Evolutionary conservation across 176 grass and related monocot genomes (phyloP).

Genomic region (Musa itinerans): DNA sequence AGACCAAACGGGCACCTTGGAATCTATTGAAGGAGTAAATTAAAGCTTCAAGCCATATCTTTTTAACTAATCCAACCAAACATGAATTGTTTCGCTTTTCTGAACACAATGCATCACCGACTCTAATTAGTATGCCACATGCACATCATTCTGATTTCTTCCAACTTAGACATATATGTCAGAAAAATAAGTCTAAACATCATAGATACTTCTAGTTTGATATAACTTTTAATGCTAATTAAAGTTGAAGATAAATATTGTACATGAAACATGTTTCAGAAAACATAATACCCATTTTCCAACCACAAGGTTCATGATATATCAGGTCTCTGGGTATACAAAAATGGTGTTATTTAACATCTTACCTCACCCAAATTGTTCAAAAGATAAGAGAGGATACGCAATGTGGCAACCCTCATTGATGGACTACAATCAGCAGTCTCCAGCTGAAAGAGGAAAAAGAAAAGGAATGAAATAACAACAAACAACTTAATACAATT

Average conservation of each 20-base stretch:
- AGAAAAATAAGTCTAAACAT: neutral
- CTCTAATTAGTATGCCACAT: no score
- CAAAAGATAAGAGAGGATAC: constrained; percentile 86
- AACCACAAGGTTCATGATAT: neutral
- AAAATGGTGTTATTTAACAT: neutral
- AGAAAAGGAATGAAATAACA: constrained; percentile 2
- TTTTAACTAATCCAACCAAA: no score
- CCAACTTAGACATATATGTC: neutral
- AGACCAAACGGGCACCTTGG: no score
- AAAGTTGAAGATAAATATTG: neutral
- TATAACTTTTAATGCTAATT: neutral
- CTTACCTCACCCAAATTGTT: constrained; percentile 84
- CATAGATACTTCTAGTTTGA: neutral
- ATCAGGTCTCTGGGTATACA: neutral
- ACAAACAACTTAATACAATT: constrained; percentile 2
- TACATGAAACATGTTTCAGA: neutral
- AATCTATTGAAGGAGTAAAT: no score
- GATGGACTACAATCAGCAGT: constrained; percentile 65
- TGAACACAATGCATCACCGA: no score
- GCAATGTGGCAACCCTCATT: constrained; percentile 60
- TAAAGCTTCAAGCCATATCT: no score
- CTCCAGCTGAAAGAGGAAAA: constrained; percentile 59
- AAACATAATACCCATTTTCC: neutral
- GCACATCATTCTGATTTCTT: no score
- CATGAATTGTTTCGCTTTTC: no score